These are phyloP conservation scores for Metschnikowia koreensis DNA, from an alignment of 805 yeast genomes.

Conservation along the genomic window DNA sequence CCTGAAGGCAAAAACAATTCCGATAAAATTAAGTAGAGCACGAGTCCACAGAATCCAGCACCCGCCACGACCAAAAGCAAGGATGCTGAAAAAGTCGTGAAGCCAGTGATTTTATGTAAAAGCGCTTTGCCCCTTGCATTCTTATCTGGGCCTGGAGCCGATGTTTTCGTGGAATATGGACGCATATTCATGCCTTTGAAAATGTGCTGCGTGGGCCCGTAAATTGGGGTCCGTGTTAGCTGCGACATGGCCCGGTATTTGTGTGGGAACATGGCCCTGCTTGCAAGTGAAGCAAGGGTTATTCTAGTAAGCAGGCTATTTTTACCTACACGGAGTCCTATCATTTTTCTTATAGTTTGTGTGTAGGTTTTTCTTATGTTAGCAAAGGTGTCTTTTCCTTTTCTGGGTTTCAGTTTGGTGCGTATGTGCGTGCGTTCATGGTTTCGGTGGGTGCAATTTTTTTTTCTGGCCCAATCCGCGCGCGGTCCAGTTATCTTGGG, in stretches of 20 bases:
- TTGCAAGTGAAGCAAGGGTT: not conserved
- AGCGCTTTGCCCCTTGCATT: conserved; percentile 41
- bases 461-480: too few species aligned
- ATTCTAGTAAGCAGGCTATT: not conserved
- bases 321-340: not conserved
- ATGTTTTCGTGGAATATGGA: conserved; percentile 20
- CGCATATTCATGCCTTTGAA: too few species aligned
- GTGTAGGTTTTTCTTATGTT: not conserved
- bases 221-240: not conserved
- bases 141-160: conserved; percentile 33
- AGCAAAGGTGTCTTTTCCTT: too few species aligned
- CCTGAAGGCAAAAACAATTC: conserved; percentile 88
- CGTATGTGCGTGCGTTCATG: too few species aligned
- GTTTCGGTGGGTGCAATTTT: too few species aligned
- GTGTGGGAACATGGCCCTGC: not conserved
- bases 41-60: conserved; percentile 61
- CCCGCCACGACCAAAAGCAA: conserved; percentile 67
- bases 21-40: conserved; percentile 71
- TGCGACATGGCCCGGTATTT: conserved; percentile 3
- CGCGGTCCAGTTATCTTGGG: too few species aligned
- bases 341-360: not conserved
- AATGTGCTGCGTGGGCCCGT: not conserved
- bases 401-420: too few species aligned
- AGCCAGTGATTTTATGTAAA: conserved; percentile 50
- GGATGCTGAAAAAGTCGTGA: conserved; percentile 60